Conservation (phyloP, 441 rosid genomes). For the Biscutella laevigata region DNA sequence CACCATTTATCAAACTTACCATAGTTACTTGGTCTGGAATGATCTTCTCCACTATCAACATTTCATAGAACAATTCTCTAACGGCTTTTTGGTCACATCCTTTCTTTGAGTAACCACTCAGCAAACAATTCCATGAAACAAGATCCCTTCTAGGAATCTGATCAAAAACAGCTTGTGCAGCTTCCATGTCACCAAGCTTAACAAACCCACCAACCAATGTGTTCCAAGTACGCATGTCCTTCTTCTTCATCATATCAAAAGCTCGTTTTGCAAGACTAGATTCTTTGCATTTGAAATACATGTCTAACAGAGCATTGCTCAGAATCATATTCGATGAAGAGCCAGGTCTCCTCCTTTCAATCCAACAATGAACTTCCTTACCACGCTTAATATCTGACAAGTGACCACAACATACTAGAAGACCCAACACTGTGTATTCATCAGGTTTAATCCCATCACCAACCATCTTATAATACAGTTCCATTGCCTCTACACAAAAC, state of each 20-base stretch:
- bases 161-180: slow-evolving; percentile 31
- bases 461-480: slow-evolving; percentile 32
- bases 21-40: slow-evolving; percentile 35
- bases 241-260: slow-evolving; percentile 28
- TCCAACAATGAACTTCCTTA: slow-evolving; percentile 46
- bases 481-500: slow-evolving; percentile 31
- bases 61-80: slow-evolving; percentile 22
- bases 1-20: slow-evolving; percentile 32
- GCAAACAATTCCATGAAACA: slow-evolving; percentile 46
- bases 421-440: slow-evolving; percentile 35
- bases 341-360: slow-evolving; percentile 30
- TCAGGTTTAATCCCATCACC: slow-evolving; percentile 36
- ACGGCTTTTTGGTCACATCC: slow-evolving; percentile 25
- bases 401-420: slow-evolving; percentile 40
- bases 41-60: slow-evolving; percentile 28
- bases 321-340: slow-evolving; percentile 37
- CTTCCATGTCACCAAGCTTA: slow-evolving; percentile 33
- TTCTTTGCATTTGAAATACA: slow-evolving; percentile 41
- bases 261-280: slow-evolving; percentile 28
- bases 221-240: slow-evolving; percentile 48
- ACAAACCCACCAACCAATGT: slow-evolving; percentile 41
- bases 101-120: slow-evolving; percentile 33
- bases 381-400: slow-evolving; percentile 30
- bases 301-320: slow-evolving; percentile 42
- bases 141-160: slow-evolving; percentile 37